Conservation (phyloP, 257 asterid genomes). For the Solanum chiquidenum region DNA sequence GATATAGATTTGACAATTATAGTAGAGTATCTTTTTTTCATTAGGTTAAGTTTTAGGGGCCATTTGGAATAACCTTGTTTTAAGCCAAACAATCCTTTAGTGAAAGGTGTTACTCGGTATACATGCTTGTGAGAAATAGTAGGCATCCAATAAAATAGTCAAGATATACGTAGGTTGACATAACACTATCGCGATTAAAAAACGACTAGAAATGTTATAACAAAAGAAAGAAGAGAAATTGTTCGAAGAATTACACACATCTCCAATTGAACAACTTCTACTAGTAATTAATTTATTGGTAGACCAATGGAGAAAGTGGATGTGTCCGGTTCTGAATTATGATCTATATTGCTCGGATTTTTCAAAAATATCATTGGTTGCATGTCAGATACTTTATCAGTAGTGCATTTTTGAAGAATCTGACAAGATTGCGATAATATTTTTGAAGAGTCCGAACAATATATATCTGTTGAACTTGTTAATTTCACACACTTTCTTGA, state of each 20-base stretch:
- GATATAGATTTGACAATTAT: background rate
- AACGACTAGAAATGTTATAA: background rate
- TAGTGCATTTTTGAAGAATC: background rate
- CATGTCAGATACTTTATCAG: accelerated
- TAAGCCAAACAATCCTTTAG: background rate
- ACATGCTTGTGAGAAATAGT: background rate
- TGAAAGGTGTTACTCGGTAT: background rate
- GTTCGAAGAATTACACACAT: background rate
- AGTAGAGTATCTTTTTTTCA: background rate
- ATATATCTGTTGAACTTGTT: background rate
- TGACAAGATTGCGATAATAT: background rate
- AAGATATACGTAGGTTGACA: background rate
- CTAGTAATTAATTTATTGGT: background rate
- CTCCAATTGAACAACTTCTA: background rate
- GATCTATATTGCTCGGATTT: accelerated
- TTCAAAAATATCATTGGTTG: background rate
- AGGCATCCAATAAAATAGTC: accelerated
- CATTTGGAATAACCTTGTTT: background rate
- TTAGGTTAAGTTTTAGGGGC: background rate
- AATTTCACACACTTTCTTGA: background rate
- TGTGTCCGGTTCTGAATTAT: background rate
- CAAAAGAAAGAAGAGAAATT: background rate
- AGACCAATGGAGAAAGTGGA: background rate
- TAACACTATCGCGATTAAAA: accelerated
- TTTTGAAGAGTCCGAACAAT: background rate